Percentiles rank a stretch among this genome's conserved stretches.
phyloP scores from a whole-genome alignment of 805 yeast species.

The Starmerella stellata region DNA sequence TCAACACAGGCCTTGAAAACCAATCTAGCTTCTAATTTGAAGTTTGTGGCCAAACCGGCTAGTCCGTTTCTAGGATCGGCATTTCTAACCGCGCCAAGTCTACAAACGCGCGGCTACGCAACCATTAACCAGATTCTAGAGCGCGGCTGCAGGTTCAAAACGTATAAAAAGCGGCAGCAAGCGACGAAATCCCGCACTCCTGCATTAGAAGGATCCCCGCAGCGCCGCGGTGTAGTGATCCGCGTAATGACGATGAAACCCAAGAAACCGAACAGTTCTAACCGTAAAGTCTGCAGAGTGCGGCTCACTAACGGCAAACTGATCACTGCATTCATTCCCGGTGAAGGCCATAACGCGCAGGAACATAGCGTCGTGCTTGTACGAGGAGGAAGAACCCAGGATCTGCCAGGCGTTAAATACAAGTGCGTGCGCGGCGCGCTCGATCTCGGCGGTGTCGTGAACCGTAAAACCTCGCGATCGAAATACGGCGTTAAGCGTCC shows the following conservation, averaged over 20 bases:
- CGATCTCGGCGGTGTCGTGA: constrained; percentile 89
- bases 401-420: constrained; percentile 95
- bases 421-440: constrained; percentile 82
- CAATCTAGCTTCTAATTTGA: too few species aligned
- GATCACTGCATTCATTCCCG: constrained; percentile 86
- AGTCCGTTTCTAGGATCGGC: too few species aligned
- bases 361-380: constrained; percentile 92
- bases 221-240: constrained; percentile 80
- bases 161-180: constrained; percentile 19
- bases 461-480: constrained; percentile 73
- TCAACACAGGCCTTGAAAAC: too few species aligned
- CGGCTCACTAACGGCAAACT: constrained; percentile 77
- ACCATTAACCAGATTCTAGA: constrained; percentile 22
- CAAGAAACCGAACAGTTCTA: constrained; percentile 96
- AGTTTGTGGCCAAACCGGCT: too few species aligned
- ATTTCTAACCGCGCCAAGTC: too few species aligned
- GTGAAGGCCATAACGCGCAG: constrained; percentile 95
- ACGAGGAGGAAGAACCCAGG: constrained; percentile 97
- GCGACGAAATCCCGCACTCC: constrained; percentile 45
- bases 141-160: constrained; percentile 21
- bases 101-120: constrained; percentile 12
- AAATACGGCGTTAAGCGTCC: constrained; percentile 75
- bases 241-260: constrained; percentile 93
- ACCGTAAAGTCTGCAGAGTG: constrained; percentile 91
- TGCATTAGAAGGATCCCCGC: constrained; percentile 66